A percentile compares a stretch with the other conserved stretches of the same genome.
These are phyloP conservation scores for Tetrahymena borealis DNA, from an alignment of 73 alveolate species.

Conservation along the genomic window DNA sequence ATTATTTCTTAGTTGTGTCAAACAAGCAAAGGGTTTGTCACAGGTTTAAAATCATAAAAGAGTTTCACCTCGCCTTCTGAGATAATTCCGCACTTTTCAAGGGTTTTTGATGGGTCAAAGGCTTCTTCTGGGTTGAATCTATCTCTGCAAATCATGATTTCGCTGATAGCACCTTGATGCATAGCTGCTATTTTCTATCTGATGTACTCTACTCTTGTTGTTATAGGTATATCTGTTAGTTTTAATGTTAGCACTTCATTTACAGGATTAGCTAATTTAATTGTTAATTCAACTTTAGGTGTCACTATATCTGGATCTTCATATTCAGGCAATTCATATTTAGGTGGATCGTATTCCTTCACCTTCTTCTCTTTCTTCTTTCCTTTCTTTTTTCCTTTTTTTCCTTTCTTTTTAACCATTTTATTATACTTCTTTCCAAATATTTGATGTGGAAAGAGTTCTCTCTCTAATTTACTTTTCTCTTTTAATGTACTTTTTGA, in stretches of 20 bases:
- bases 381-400: constrained; percentile 11
- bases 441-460: neutral
- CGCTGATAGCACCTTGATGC: constrained; percentile 45
- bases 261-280: constrained; percentile 42
- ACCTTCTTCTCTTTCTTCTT: constrained; percentile 12
- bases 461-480: neutral
- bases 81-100: constrained; percentile 39
- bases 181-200: constrained; percentile 35
- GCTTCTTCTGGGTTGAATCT: constrained; percentile 44
- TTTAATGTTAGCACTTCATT: constrained; percentile 28
- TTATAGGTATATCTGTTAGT: constrained; percentile 29
- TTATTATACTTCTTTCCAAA: neutral
- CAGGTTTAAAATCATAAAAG: constrained; percentile 33
- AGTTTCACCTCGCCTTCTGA: constrained; percentile 38
- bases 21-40: constrained; percentile 27
- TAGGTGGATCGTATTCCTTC: constrained; percentile 34
- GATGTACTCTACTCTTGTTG: constrained; percentile 40
- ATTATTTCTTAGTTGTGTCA: neutral
- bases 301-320: constrained; percentile 44
- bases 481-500: neutral
- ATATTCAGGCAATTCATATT: constrained; percentile 25
- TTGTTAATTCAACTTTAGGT: constrained; percentile 37
- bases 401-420: neutral
- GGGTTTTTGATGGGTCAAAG: constrained; percentile 33
- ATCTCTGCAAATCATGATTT: constrained; percentile 37